phyloP scores from a whole-genome alignment of 2,329 filamentous ascomycete species.

The Eutypa lata region DNA sequence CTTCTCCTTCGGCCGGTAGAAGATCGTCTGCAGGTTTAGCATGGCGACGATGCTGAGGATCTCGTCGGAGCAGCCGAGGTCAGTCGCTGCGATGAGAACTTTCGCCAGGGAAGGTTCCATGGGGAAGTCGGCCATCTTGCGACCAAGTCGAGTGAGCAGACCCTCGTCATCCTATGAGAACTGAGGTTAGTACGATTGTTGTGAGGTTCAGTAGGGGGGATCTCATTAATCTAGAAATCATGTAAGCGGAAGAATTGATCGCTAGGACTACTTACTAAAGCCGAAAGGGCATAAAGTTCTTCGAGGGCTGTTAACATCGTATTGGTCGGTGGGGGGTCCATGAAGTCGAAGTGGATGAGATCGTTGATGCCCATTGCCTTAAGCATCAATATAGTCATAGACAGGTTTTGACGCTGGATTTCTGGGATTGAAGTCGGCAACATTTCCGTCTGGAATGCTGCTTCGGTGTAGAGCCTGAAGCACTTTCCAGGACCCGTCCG shows the following conservation, averaged over 20 bases:
- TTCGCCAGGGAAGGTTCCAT: constrained; percentile 95
- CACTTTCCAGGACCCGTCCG: constrained; percentile 95
- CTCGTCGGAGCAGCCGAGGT: constrained; percentile 88
- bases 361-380: constrained; percentile 99
- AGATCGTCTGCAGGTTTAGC: constrained; percentile 82
- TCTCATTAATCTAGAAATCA: neutral
- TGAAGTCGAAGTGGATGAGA: constrained; percentile 94
- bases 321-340: constrained; percentile 96
- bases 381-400: constrained; percentile 91
- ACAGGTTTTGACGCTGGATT: constrained; percentile 91
- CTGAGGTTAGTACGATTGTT: neutral
- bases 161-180: constrained; percentile 74
- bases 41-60: constrained; percentile 92
- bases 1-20: constrained; percentile 97
- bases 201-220: neutral
- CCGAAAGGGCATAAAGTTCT: constrained; percentile 87
- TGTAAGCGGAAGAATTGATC: neutral
- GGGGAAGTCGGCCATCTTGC: constrained; percentile 98
- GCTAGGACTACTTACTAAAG: constrained; percentile 44
- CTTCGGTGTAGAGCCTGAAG: constrained; percentile 92
- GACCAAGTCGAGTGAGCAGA: constrained; percentile 81
- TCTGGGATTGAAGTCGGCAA: constrained; percentile 92
- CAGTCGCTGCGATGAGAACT: constrained; percentile 81
- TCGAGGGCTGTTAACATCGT: constrained; percentile 96
- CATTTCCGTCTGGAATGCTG: constrained; percentile 96